Conservation (phyloP, 192 early-diverging fungal genomes). For the Chytriomyces sp. region DNA sequence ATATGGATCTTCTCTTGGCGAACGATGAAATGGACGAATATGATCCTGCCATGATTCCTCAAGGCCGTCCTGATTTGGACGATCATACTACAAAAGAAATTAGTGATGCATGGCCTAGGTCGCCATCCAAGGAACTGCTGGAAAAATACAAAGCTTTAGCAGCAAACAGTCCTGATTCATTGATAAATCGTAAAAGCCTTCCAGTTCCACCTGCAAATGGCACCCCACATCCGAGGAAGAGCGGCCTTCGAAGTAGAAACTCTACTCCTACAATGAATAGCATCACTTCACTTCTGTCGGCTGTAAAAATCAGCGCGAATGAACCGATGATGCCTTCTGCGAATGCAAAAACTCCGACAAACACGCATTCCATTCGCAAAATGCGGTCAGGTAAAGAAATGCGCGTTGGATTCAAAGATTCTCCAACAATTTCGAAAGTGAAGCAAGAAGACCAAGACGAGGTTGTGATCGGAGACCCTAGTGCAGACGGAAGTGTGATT, state of each 20-base stretch:
- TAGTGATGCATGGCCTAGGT: not conserved
- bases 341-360: not conserved
- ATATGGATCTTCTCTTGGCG: not conserved
- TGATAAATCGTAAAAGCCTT: not conserved
- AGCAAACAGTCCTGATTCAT: not conserved
- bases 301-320: not conserved
- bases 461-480: not conserved
- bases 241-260: not conserved
- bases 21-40: not conserved
- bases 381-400: constrained; percentile 10
- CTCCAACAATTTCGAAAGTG: not conserved
- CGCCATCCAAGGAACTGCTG: not conserved
- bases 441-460: constrained; percentile 8
- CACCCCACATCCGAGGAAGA: constrained; percentile 13
- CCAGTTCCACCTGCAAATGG: not conserved
- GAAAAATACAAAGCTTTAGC: not conserved
- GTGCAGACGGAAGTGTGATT: constrained; percentile 25
- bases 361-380: not conserved
- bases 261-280: not conserved
- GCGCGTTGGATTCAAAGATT: constrained; percentile 2
- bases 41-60: not conserved
- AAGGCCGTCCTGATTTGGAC: not conserved
- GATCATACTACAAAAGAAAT: too few relatives aligned
- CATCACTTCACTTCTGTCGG: not conserved
- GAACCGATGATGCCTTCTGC: not conserved